phyloP scores from a whole-genome alignment of 495 filamentous ascomycete species.

The Bathelium albidoporum region DNA sequence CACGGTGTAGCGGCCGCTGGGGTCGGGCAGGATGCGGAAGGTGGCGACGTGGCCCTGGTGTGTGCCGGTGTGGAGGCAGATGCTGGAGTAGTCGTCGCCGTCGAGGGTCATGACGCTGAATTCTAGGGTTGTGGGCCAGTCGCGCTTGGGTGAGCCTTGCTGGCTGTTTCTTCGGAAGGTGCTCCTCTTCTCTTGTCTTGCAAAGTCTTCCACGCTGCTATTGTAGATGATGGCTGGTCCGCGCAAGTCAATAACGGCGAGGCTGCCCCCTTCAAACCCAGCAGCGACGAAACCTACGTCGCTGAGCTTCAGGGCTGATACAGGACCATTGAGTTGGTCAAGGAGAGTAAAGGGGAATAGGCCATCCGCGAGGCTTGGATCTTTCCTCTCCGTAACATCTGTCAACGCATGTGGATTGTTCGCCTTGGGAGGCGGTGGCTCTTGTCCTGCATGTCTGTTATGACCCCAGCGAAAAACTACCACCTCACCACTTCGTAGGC shows the following conservation, averaged over 20 bases:
- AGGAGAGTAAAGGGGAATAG: conserved; percentile 71
- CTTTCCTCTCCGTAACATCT: conserved; percentile 60
- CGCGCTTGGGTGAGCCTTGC: conserved; percentile 39
- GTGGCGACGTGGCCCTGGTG: conserved; percentile 72
- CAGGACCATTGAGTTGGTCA: conserved; percentile 66
- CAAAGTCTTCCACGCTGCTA: conserved; percentile 53
- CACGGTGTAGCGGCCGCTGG: conserved; percentile 60
- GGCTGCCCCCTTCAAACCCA: conserved; percentile 67
- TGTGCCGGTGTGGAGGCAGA: conserved; percentile 85
- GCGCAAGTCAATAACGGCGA: conserved; percentile 75
- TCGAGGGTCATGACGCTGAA: conserved; percentile 93
- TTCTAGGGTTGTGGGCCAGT: conserved; percentile 70
- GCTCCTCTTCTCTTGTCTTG: conserved; percentile 56
- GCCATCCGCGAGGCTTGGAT: conserved; percentile 72
- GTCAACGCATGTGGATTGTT: conserved; percentile 50
- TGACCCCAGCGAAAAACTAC: conserved; percentile 78
- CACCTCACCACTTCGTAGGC: conserved; percentile 70
- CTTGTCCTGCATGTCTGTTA: conserved; percentile 52
- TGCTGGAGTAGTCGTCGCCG: conserved; percentile 88
- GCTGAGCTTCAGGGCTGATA: conserved; percentile 69
- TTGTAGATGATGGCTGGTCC: conserved; percentile 82
- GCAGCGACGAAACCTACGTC: conserved; percentile 85
- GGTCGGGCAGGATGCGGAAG: conserved; percentile 74
- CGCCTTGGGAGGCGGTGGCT: conserved; percentile 42
- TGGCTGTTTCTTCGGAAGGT: conserved; percentile 51